A percentile compares a stretch with the other conserved stretches of the same genome.
These are phyloP conservation scores for Akanthomyces muscarius DNA, from an alignment of 2,329 filamentous ascomycete genomes.

Conservation along the genomic window DNA sequence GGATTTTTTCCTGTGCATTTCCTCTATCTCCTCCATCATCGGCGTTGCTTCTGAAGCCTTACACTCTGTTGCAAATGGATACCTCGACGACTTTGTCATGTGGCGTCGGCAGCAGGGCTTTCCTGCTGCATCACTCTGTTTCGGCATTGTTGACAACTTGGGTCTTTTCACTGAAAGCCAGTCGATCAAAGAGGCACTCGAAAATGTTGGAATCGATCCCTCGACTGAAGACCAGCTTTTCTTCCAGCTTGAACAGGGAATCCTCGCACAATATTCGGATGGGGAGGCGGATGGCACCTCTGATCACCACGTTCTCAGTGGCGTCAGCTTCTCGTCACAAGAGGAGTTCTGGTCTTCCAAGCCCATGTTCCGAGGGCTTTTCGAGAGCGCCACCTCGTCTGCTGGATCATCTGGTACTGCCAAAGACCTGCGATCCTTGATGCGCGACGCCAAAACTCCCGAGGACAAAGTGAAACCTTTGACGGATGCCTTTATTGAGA, in stretches of 20 bases:
- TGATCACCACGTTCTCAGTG: slow-evolving; percentile 1
- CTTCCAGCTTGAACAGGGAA: slow-evolving; percentile 4
- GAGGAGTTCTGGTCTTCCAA: slow-evolving; percentile 5
- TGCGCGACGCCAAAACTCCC: background rate
- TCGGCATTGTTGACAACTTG: background rate
- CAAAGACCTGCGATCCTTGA: background rate
- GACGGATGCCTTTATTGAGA: background rate
- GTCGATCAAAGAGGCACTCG: background rate
- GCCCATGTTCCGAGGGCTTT: background rate
- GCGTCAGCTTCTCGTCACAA: background rate
- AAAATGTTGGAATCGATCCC: background rate
- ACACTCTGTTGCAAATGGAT: background rate
- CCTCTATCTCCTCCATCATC: background rate
- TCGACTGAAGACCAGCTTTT: background rate
- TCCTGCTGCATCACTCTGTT: background rate
- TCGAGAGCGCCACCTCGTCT: background rate
- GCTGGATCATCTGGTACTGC: background rate
- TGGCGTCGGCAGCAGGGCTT: slow-evolving; percentile 5
- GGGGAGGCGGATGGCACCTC: background rate
- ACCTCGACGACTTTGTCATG: background rate
- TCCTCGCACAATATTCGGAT: slow-evolving; percentile 3
- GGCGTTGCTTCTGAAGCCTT: background rate
- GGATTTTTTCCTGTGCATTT: slow-evolving; percentile 4
- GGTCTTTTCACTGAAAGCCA: background rate
- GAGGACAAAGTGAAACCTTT: background rate